Evolutionary conservation across 495 filamentous ascomycete species (phyloP).

Genomic region (Parachaetomium inaequale): DNA sequence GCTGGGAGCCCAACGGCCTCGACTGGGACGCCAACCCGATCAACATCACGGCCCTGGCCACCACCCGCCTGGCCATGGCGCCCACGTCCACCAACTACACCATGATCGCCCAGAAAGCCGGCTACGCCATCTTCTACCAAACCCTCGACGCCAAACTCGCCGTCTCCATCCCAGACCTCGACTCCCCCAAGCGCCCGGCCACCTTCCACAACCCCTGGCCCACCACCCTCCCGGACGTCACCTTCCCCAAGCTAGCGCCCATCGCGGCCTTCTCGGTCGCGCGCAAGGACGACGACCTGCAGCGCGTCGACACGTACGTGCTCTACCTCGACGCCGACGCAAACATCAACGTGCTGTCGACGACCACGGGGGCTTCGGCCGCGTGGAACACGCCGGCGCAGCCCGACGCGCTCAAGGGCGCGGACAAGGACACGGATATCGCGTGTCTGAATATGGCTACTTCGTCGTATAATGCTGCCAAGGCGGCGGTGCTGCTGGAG

Average conservation of each 20-base stretch:
- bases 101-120: conserved; percentile 13
- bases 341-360: conserved; percentile 19
- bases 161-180: conserved; percentile 12
- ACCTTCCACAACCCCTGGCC: conserved; percentile 16
- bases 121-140: conserved; percentile 27
- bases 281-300: background rate
- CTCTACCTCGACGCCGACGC: conserved; percentile 14
- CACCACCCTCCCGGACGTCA: background rate
- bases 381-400: conserved; percentile 17
- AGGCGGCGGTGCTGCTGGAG: background rate
- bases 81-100: conserved; percentile 17
- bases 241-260: conserved; percentile 2
- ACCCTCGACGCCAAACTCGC: background rate
- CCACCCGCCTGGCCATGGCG: conserved; percentile 15
- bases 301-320: conserved; percentile 22
- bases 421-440: conserved; percentile 18
- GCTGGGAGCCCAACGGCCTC: background rate
- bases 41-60: conserved; percentile 6
- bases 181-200: background rate
- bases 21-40: conserved; percentile 12
- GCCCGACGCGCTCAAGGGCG: conserved; percentile 13
- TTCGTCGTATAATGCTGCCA: background rate
- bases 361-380: background rate
- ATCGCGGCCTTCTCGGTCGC: conserved; percentile 23
- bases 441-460: conserved; percentile 22